A percentile compares a stretch with the other conserved stretches of the same genome.
These are phyloP conservation scores for Ophiobolus disseminans DNA, from an alignment of 2,329 filamentous ascomycete genomes.

Conservation along the genomic window DNA sequence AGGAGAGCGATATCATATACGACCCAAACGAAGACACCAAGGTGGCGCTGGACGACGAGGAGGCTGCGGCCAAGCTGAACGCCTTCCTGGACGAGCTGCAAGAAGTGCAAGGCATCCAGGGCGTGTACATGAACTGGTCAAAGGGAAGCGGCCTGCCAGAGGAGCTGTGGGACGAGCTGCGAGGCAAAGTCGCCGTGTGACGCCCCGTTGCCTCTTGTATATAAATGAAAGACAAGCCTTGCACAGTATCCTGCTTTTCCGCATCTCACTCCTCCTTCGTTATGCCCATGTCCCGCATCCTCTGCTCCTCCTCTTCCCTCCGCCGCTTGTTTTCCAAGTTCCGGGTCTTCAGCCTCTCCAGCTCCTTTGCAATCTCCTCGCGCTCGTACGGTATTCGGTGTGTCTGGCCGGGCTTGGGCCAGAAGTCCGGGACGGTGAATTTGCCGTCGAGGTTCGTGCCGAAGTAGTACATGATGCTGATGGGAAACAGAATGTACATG, in stretches of 20 bases:
- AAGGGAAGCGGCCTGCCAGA: slow-evolving; percentile 49
- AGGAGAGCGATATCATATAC: slow-evolving; percentile 84
- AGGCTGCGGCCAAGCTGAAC: slow-evolving; percentile 64
- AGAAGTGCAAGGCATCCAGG: slow-evolving; percentile 79
- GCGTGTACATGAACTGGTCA: slow-evolving; percentile 74
- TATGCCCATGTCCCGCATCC: slow-evolving; percentile 24
- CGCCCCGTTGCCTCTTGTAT: slow-evolving; percentile 13
- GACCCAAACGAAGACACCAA: slow-evolving; percentile 81
- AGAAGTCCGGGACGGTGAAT: slow-evolving; percentile 90
- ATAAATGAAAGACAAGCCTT: slow-evolving; percentile 36
- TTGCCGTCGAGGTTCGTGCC: slow-evolving; percentile 91
- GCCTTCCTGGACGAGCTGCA: slow-evolving; percentile 66
- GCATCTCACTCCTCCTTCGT: slow-evolving; percentile 21
- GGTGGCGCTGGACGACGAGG: slow-evolving; percentile 66
- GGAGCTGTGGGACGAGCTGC: slow-evolving; percentile 49
- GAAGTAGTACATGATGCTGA: slow-evolving; percentile 99
- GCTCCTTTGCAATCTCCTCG: slow-evolving; percentile 83
- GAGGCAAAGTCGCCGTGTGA: slow-evolving; percentile 46
- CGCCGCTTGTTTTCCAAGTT: slow-evolving; percentile 56
- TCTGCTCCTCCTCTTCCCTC: slow-evolving; percentile 53
- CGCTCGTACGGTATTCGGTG: slow-evolving; percentile 78
- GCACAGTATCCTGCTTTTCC: slow-evolving; percentile 18
- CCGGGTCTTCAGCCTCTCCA: slow-evolving; percentile 70
- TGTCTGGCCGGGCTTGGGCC: slow-evolving; percentile 82
- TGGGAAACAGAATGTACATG: slow-evolving; percentile 98